Evolutionary conservation across 768 basidiomycete genomes (phyloP).

Genomic region (Tulasnella sp.): DNA sequence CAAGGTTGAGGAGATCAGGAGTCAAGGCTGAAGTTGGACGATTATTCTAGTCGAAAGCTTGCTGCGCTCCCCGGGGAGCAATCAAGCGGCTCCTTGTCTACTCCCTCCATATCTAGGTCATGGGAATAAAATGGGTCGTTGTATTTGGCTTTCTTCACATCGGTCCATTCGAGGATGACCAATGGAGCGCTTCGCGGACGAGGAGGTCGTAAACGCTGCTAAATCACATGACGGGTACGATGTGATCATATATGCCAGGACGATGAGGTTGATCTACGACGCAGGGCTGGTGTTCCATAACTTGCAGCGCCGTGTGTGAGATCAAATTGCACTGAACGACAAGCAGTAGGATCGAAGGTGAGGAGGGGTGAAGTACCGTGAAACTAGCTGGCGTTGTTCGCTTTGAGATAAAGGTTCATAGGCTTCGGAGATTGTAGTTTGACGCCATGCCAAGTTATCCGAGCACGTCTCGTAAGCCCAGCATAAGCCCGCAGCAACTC

Average conservation of each 20-base stretch:
- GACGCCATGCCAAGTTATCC: too few species aligned
- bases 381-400: too few species aligned
- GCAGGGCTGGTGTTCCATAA: too few species aligned
- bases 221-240: slow-evolving; percentile 43
- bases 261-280: slow-evolving; percentile 16
- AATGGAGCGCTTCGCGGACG: slow-evolving; percentile 52
- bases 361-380: too few species aligned
- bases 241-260: neutral
- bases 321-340: too few species aligned
- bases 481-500: too few species aligned
- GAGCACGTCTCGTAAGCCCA: too few species aligned
- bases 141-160: slow-evolving; percentile 55
- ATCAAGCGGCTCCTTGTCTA: neutral
- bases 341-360: too few species aligned
- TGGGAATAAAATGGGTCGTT: neutral
- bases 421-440: too few species aligned
- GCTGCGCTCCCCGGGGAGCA: neutral
- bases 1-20: neutral
- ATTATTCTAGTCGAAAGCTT: neutral
- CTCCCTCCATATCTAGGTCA: neutral
- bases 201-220: slow-evolving; percentile 62
- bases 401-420: too few species aligned
- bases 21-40: neutral
- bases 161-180: slow-evolving; percentile 63
- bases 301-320: too few species aligned